Conservation (phyloP, 805 yeast genomes). For the Starmerella floris region DNA sequence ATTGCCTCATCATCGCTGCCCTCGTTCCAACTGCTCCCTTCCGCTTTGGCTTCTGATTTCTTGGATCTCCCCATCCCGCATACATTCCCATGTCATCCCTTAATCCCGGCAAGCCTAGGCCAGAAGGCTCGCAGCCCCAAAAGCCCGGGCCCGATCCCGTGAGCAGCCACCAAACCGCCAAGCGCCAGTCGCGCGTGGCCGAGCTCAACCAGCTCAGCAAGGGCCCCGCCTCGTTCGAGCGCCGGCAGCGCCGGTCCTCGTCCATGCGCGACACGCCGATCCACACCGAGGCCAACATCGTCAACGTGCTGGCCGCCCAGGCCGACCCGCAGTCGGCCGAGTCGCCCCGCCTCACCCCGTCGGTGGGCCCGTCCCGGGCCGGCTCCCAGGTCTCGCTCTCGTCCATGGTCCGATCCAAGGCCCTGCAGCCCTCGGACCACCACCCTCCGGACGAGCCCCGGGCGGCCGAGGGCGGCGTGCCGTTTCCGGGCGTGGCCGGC, state of each 20-base stretch:
- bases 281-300: background rate
- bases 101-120: no score
- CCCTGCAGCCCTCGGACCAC: background rate
- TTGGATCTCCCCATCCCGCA: no score
- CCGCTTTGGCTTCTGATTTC: no score
- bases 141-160: no score
- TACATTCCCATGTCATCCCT: no score
- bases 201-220: constrained; percentile 19
- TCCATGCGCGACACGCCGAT: background rate
- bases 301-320: background rate
- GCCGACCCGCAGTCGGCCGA: constrained; percentile 19
- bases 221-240: constrained; percentile 9
- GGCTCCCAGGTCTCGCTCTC: constrained; percentile 10
- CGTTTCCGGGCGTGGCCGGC: background rate
- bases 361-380: constrained; percentile 5
- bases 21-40: no score
- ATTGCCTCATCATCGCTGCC: no score
- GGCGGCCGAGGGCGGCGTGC: background rate
- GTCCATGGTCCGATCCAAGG: constrained; percentile 11
- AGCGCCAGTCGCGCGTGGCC: constrained; percentile 18
- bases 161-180: constrained; percentile 3
- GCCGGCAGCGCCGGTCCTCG: constrained; percentile 9
- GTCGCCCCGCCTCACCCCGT: constrained; percentile 14
- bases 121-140: no score
- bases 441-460: background rate